phyloP scores from a whole-genome alignment of 164 flowering plant species.

The Vitis riparia region DNA sequence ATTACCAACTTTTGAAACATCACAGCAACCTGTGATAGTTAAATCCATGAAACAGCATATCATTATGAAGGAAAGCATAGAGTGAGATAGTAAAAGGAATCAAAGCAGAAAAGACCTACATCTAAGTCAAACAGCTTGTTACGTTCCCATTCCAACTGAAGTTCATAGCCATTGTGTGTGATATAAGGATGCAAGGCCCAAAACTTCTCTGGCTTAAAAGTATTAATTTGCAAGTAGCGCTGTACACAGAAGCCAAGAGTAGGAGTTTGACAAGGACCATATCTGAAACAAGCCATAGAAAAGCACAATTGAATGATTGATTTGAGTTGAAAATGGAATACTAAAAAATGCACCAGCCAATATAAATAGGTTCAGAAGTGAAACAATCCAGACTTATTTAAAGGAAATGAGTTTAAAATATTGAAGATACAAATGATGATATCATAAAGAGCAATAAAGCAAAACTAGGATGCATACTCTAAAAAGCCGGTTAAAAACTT shows the following conservation, averaged over 20 bases:
- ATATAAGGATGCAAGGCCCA: conserved; percentile 78
- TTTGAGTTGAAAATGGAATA: conserved; percentile 1
- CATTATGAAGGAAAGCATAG: not conserved
- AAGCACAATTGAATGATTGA: conserved; percentile 8
- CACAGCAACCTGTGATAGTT: conserved; percentile 51
- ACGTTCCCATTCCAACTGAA: conserved; percentile 87
- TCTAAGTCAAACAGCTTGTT: conserved; percentile 72
- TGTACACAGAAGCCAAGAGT: conserved; percentile 98
- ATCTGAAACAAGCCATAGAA: conserved; percentile 52
- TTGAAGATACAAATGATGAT: not conserved
- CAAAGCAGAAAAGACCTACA: conserved; percentile 44
- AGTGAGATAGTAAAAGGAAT: not conserved
- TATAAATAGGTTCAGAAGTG: not conserved
- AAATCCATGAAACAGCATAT: not conserved
- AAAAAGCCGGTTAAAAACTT: no score
- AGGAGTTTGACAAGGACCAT: conserved; percentile 99
- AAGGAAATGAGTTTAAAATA: not conserved
- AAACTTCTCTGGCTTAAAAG: conserved; percentile 89
- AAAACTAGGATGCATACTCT: not conserved
- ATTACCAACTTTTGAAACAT: conserved; percentile 82
- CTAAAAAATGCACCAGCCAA: not conserved
- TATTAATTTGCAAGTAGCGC: conserved; percentile 80
- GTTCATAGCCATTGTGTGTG: conserved; percentile 68
- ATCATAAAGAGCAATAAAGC: not conserved
- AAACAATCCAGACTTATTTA: not conserved